Evolutionary conservation across 768 basidiomycete genomes (phyloP).

Genomic region (Lyophyllum shimeji): DNA sequence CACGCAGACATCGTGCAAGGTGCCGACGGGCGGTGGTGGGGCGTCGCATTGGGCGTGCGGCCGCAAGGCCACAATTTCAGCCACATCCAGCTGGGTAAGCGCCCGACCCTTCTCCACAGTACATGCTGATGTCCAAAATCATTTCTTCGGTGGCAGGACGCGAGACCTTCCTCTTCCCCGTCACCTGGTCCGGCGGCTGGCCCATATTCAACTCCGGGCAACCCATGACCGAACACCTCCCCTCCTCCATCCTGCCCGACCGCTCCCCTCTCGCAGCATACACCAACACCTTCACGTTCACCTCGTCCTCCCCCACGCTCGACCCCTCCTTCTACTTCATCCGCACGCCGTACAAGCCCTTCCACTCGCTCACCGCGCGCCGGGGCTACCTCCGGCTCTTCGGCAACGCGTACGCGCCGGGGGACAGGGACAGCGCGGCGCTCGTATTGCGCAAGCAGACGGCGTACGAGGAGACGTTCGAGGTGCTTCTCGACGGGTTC

Average conservation of each 20-base stretch:
- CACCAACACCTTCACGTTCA: conserved; percentile 30
- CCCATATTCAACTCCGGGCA: conserved; percentile 34
- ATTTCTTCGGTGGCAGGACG: conserved; percentile 27
- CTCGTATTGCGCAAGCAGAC: conserved; percentile 38
- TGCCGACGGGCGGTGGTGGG: conserved; percentile 37
- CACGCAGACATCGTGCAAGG: conserved; percentile 38
- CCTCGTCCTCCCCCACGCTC: conserved; percentile 21
- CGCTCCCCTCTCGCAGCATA: conserved; percentile 24
- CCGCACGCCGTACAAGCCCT: conserved; percentile 38
- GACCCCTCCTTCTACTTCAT: conserved; percentile 36
- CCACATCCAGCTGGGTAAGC: conserved; percentile 33
- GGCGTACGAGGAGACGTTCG: conserved; percentile 35
- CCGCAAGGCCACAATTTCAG: conserved; percentile 33
- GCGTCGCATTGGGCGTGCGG: conserved; percentile 38
- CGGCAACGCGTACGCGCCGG: conserved; percentile 35
- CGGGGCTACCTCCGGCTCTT: conserved; percentile 29
- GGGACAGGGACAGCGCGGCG: conserved; percentile 37
- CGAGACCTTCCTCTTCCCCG: conserved; percentile 40
- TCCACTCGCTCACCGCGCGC: conserved; percentile 29
- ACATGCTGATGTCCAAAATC: background rate
- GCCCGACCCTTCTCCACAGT: background rate
- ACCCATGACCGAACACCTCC: conserved; percentile 30
- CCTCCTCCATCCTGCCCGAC: conserved; percentile 26
- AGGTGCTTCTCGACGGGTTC: conserved; percentile 32
- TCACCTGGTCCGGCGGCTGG: conserved; percentile 39